Percentiles rank a stretch among this genome's conserved stretches.
Evolutionary conservation across 2,329 filamentous ascomycete genomes (phyloP).

Genomic region (Massarina eburnea): DNA sequence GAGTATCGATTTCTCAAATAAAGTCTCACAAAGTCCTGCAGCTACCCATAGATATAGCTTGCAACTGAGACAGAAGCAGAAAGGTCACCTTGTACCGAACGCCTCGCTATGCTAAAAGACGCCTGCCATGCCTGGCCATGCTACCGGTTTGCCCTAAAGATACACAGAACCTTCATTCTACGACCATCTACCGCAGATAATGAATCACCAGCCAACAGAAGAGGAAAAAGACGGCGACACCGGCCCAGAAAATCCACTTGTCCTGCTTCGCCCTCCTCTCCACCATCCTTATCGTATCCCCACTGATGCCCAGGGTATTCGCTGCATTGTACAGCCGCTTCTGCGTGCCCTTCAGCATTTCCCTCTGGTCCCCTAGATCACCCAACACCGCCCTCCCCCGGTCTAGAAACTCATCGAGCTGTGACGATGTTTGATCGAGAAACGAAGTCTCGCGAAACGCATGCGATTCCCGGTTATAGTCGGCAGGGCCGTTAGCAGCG

Average conservation of each 20-base stretch:
- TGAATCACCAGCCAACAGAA: slow-evolving; percentile 93
- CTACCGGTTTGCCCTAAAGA: slow-evolving; percentile 1
- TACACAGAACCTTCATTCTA: slow-evolving; percentile 10
- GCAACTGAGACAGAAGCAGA: no score
- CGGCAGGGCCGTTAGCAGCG: slow-evolving; percentile 41
- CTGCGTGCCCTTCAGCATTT: slow-evolving; percentile 95
- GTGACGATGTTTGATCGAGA: slow-evolving; percentile 76
- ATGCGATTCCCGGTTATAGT: slow-evolving; percentile 74
- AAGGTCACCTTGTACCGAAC: no score
- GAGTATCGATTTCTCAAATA: no score
- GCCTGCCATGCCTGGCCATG: background rate
- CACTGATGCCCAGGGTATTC: slow-evolving; percentile 89
- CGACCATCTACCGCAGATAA: slow-evolving; percentile 62
- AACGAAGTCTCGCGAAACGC: slow-evolving; percentile 89
- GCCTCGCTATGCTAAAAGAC: no score
- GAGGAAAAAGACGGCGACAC: slow-evolving; percentile 80
- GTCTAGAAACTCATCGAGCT: slow-evolving; percentile 92
- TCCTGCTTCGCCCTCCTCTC: slow-evolving; percentile 89
- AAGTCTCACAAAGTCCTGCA: no score
- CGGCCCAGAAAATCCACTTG: slow-evolving; percentile 95
- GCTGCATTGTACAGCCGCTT: slow-evolving; percentile 87
- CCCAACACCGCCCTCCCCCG: slow-evolving; percentile 86
- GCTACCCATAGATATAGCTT: no score
- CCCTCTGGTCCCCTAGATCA: slow-evolving; percentile 84
- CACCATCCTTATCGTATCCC: slow-evolving; percentile 96